Base-by-base conservation (phyloP, 805 yeast species). In the Metschnikowia amazonensis region DNA sequence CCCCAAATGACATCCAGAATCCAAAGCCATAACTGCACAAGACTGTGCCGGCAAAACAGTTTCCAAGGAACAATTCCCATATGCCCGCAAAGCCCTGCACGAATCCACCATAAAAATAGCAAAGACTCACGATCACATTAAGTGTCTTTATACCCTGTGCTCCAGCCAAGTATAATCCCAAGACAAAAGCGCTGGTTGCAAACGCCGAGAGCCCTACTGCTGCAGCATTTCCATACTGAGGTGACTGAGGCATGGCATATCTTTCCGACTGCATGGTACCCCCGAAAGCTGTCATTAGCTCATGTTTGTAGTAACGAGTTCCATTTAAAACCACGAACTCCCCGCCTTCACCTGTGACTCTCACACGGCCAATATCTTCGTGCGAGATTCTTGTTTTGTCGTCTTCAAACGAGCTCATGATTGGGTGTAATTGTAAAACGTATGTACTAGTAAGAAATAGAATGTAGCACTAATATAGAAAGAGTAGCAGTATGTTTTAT, bases 231-330 rank as follows among this genome's bases (percentile, higher is more conserved):
- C 68, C 77, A 49, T 66, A 72, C 34, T 40, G 41, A 23, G 35
- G 30, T 24, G 46, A 24, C 47, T 67, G 73, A 5, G 82, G 73
- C 46, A 69, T 63, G 48, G 79, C 75, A 47, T 65, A 57, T 42
- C 80, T 74, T 13, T 63, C 66, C 4, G 78, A 69, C 41, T 72
- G 71, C 46, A 75, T 63, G 8, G 69, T 69, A 56, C 86, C 86
- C 13, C 84, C 86, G 57, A 82, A 81, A 2, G 87, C 89, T 28
- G 69, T 69, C 52, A 79, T 62, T 51, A 84, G 74, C 45, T 84
- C 89, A 24, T 70, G 70, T 44, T 77, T 72, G 45, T 70, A 68
- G 61, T 79, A 76, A 21, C 66, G 63, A 32, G 61, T 56, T 42
- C 68, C 66, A 43, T 74, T 75, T 35, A 76, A 66, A 46, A 66